Evolutionary conservation across 345 rosid genomes (phyloP).

Genomic region (Microcos paniculata): DNA sequence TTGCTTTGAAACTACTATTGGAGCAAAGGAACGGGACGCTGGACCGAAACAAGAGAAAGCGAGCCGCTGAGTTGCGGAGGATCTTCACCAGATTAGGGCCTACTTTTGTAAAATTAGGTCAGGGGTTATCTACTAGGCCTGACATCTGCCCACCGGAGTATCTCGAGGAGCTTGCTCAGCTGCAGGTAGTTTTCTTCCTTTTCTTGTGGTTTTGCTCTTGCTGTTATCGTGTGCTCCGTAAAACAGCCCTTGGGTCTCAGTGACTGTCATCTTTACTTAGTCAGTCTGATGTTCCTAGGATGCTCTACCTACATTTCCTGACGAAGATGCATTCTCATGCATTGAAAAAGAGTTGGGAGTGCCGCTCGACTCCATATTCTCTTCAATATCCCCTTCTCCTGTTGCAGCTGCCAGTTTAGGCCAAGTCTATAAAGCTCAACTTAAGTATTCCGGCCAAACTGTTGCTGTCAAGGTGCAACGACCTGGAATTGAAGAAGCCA

Average conservation of each 20-base stretch:
- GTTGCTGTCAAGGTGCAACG: constrained; percentile 98
- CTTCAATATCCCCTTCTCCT: constrained; percentile 75
- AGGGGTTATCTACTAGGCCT: constrained; percentile 95
- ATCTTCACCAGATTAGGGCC: constrained; percentile 90
- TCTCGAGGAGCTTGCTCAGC: constrained; percentile 84
- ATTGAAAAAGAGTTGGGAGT: constrained; percentile 80
- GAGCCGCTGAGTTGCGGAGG: constrained; percentile 59
- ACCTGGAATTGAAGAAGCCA: constrained; percentile 84
- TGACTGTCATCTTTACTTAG: background rate
- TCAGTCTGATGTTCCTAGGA: constrained; percentile 49
- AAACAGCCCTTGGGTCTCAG: background rate
- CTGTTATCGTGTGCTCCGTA: background rate
- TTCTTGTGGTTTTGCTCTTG: background rate
- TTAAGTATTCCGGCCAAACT: constrained; percentile 66
- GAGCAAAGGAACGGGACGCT: constrained; percentile 68
- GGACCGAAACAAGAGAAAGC: constrained; percentile 66
- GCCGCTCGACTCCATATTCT: constrained; percentile 69
- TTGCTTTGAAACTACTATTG: constrained; percentile 58
- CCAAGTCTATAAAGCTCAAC: constrained; percentile 94
- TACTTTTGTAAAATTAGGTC: constrained; percentile 95
- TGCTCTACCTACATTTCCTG: constrained; percentile 95
- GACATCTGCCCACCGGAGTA: constrained; percentile 94
- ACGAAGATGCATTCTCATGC: constrained; percentile 84
- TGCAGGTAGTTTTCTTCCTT: constrained; percentile 54
- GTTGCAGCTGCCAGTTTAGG: constrained; percentile 97